Conservation (phyloP, 805 yeast genomes). For the Vanderwaltozyma verrucispora region DNA sequence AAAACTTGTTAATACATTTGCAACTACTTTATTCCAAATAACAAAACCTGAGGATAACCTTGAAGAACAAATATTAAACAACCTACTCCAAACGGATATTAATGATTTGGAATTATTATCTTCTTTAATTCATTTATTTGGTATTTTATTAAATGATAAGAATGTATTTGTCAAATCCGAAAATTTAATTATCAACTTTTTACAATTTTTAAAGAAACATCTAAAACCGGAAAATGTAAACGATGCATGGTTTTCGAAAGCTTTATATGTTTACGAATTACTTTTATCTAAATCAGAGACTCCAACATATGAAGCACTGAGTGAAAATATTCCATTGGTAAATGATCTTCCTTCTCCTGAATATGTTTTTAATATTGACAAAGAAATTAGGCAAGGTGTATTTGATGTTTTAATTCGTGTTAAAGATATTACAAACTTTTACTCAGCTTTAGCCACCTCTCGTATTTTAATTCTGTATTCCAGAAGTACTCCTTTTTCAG, state of each 20-base stretch:
- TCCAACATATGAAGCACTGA: constrained; percentile 35
- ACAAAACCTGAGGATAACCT: constrained; percentile 28
- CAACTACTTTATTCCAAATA: constrained; percentile 33
- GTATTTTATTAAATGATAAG: constrained; percentile 33
- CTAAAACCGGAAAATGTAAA: constrained; percentile 32
- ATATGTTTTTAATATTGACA: constrained; percentile 17
- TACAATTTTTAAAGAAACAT: constrained; percentile 29
- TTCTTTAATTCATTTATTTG: constrained; percentile 34
- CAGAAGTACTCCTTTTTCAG: constrained; percentile 32
- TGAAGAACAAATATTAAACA: constrained; percentile 29
- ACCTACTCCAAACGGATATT: constrained; percentile 31
- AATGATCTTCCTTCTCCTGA: constrained; percentile 11
- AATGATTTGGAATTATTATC: constrained; percentile 26
- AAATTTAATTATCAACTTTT: constrained; percentile 28
- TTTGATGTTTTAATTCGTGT: constrained; percentile 36
- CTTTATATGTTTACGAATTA: constrained; percentile 45
- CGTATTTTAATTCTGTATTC: constrained; percentile 47
- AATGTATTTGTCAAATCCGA: constrained; percentile 30
- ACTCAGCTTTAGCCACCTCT: constrained; percentile 44
- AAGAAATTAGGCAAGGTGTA: constrained; percentile 24
- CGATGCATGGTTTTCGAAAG: constrained; percentile 49
- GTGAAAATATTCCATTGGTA: constrained; percentile 11
- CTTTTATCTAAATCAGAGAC: constrained; percentile 41
- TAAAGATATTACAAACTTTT: constrained; percentile 32
- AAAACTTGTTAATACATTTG: constrained; percentile 27